Conservation (phyloP, 139 green algal genomes). For the Tetraselmis chui region DNA sequence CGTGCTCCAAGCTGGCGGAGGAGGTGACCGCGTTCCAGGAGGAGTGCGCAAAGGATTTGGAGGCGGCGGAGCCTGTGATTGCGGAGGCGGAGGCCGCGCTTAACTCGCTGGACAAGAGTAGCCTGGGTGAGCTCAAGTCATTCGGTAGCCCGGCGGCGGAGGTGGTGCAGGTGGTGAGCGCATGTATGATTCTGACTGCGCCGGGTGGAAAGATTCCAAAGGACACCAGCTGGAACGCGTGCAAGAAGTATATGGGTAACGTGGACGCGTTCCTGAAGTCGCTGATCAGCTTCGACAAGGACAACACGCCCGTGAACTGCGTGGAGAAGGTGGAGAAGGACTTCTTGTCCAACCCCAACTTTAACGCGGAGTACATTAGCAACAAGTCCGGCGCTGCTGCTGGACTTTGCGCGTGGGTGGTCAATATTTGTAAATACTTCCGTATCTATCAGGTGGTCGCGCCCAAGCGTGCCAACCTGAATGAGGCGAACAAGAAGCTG, state of each 20-base stretch:
- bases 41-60: conserved; percentile 66
- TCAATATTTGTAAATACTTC: conserved; percentile 95
- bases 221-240: conserved; percentile 75
- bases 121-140: conserved; percentile 82
- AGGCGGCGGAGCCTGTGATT: conserved; percentile 81
- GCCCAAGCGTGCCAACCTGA: conserved; percentile 74
- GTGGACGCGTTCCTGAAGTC: conserved; percentile 81
- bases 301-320: conserved; percentile 70
- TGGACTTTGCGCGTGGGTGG: conserved; percentile 81
- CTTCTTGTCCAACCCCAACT: conserved; percentile 68
- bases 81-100: conserved; percentile 75
- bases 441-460: conserved; percentile 89
- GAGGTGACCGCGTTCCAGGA: conserved; percentile 79
- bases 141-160: conserved; percentile 78
- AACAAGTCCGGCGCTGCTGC: conserved; percentile 81
- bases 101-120: conserved; percentile 82
- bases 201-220: conserved; percentile 76
- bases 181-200: conserved; percentile 79
- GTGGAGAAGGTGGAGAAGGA: conserved; percentile 49
- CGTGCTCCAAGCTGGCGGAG: conserved; percentile 23
- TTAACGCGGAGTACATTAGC: conserved; percentile 72
- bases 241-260: conserved; percentile 88
- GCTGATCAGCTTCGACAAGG: conserved; percentile 86
- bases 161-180: conserved; percentile 65
- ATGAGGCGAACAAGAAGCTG: conserved; percentile 78